phyloP scores from a whole-genome alignment of 2,329 filamentous ascomycete species.

The Fusarium mangiferae region DNA sequence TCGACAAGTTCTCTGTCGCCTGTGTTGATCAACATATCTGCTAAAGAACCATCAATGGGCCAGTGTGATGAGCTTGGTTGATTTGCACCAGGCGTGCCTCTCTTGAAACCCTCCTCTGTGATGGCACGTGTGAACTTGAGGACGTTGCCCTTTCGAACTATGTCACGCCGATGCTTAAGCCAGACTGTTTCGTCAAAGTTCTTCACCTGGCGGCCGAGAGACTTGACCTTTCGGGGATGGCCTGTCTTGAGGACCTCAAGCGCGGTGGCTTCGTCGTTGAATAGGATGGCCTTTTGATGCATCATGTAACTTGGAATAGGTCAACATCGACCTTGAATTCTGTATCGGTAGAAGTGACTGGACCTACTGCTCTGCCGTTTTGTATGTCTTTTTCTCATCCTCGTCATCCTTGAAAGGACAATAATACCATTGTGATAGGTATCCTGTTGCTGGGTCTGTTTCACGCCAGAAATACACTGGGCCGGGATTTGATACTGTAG shows the following conservation, averaged over 20 bases:
- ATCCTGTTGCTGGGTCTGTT: conserved; percentile 59
- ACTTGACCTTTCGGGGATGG: conserved; percentile 60
- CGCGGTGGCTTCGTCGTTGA: conserved; percentile 57
- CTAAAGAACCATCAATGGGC: conserved; percentile 54
- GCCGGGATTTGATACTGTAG: conserved; percentile 8
- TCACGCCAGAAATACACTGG: conserved; percentile 61
- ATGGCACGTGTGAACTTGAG: conserved; percentile 67
- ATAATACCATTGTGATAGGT: conserved; percentile 72
- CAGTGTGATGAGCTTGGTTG: conserved; percentile 22
- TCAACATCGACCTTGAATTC: neutral
- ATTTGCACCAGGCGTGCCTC: conserved; percentile 36
- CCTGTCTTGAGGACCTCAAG: conserved; percentile 59
- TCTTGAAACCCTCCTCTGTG: conserved; percentile 42
- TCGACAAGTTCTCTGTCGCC: conserved; percentile 70
- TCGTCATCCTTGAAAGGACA: conserved; percentile 58
- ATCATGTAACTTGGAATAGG: conserved; percentile 61
- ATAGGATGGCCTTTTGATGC: conserved; percentile 63
- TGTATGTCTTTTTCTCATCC: conserved; percentile 52
- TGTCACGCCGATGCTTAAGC: conserved; percentile 59
- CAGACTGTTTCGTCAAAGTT: conserved; percentile 64
- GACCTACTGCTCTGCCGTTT: conserved; percentile 63
- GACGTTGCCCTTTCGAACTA: conserved; percentile 68
- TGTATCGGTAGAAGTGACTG: neutral
- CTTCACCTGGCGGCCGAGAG: conserved; percentile 64
- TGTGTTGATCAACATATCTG: conserved; percentile 63